These are phyloP conservation scores for Mollisia scopiformis DNA, from an alignment of 2,329 filamentous ascomycete genomes.

Conservation along the genomic window DNA sequence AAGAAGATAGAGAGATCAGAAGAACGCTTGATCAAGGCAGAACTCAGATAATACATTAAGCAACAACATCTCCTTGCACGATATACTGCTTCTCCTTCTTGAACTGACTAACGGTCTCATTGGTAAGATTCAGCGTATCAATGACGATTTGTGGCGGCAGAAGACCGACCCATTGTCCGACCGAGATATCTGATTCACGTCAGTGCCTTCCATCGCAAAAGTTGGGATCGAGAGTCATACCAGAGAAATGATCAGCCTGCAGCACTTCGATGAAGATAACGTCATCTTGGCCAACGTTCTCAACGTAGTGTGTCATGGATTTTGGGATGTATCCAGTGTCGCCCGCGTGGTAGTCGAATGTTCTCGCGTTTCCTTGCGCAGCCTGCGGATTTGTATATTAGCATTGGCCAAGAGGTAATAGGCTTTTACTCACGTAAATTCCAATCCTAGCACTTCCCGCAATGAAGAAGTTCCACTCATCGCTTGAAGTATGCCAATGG, in stretches of 20 bases:
- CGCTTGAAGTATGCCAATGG: constrained; percentile 81
- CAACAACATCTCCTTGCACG: constrained; percentile 36
- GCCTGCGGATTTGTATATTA: no score
- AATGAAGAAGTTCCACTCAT: constrained; percentile 84
- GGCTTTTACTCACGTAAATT: constrained; percentile 63
- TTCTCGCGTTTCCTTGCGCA: constrained; percentile 6
- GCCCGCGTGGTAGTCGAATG: constrained; percentile 73
- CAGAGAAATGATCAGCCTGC: constrained; percentile 65
- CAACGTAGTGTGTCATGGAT: constrained; percentile 81
- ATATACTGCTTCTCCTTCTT: constrained; percentile 50
- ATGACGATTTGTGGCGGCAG: constrained; percentile 60
- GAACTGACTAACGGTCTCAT: constrained; percentile 42
- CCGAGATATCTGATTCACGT: constrained; percentile 38
- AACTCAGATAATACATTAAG: background rate
- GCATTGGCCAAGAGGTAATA: no score
- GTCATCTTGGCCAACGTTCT: constrained; percentile 78
- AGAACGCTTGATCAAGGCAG: background rate
- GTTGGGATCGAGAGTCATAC: constrained; percentile 11
- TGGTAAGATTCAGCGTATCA: constrained; percentile 53
- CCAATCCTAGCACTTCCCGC: constrained; percentile 72
- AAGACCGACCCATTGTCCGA: constrained; percentile 51
- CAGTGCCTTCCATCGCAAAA: constrained; percentile 25
- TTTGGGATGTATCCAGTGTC: constrained; percentile 78
- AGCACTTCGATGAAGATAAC: constrained; percentile 79
- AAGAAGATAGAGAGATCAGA: background rate